Evolutionary conservation across 2,329 filamentous ascomycete species (phyloP).

Genomic region (Neobulgaria alba): DNA sequence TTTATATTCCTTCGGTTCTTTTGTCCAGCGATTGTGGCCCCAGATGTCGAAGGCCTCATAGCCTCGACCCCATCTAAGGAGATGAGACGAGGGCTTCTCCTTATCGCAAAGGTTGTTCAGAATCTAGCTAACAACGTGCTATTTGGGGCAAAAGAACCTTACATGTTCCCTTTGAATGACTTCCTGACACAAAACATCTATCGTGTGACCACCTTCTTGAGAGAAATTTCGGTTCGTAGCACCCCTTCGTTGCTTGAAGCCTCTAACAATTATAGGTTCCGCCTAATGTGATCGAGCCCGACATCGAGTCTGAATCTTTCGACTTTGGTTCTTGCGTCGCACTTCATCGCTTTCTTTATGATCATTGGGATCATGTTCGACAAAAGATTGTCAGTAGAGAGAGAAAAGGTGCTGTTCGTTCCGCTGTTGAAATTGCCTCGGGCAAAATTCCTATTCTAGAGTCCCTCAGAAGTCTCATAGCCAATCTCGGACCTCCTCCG

Average conservation of each 20-base stretch:
- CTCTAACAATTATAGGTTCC: slow-evolving; percentile 32
- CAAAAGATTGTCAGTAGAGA: slow-evolving; percentile 55
- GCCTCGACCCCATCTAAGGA: slow-evolving; percentile 53
- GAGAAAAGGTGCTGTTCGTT: slow-evolving; percentile 46
- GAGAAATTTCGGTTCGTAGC: slow-evolving; percentile 53
- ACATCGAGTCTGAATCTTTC: slow-evolving; percentile 42
- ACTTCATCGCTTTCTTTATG: slow-evolving; percentile 60
- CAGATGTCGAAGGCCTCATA: slow-evolving; percentile 59
- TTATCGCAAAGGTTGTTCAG: slow-evolving; percentile 65
- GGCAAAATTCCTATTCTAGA: slow-evolving; percentile 50
- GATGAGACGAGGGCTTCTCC: slow-evolving; percentile 57
- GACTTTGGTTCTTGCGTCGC: slow-evolving; percentile 66
- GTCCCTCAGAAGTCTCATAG: slow-evolving; percentile 51
- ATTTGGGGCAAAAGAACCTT: slow-evolving; percentile 63
- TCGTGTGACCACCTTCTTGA: slow-evolving; percentile 55
- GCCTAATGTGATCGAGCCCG: slow-evolving; percentile 38
- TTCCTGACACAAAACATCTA: slow-evolving; percentile 63
- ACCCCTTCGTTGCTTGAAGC: neutral
- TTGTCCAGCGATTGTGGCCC: slow-evolving; percentile 63
- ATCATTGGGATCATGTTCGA: slow-evolving; percentile 62
- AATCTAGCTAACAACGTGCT: slow-evolving; percentile 65
- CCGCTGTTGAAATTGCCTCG: slow-evolving; percentile 43
- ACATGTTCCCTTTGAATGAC: slow-evolving; percentile 63
- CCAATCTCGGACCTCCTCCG: slow-evolving; percentile 58
- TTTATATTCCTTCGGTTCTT: slow-evolving; percentile 67